Evolutionary conservation across 495 filamentous ascomycete species (phyloP).

Genomic region (Penicillium dipodomyicola): DNA sequence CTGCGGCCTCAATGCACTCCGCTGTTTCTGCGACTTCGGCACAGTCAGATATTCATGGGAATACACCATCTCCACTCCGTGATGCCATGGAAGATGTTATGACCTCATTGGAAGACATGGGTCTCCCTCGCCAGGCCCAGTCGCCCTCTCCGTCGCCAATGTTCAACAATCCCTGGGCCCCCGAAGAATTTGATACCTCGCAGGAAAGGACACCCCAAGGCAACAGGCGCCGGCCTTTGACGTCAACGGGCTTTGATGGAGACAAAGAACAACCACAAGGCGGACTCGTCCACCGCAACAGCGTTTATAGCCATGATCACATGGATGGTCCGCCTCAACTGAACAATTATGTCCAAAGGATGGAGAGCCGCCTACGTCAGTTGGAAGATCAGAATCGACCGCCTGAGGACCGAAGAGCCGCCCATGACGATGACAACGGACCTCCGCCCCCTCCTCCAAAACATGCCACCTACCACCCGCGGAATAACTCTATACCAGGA

Average conservation of each 20-base stretch:
- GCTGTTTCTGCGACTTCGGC: slow-evolving; percentile 44
- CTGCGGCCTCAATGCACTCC: slow-evolving; percentile 53
- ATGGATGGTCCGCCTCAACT: slow-evolving; percentile 65
- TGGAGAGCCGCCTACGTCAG: slow-evolving; percentile 75
- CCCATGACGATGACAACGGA: slow-evolving; percentile 48
- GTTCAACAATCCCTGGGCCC: slow-evolving; percentile 81
- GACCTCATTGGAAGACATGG: slow-evolving; percentile 90
- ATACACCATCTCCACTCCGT: slow-evolving; percentile 87
- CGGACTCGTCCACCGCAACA: slow-evolving; percentile 32
- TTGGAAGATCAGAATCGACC: slow-evolving; percentile 61
- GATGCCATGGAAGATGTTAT: slow-evolving; percentile 99
- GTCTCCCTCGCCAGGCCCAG: slow-evolving; percentile 52
- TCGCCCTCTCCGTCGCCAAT: slow-evolving; percentile 51
- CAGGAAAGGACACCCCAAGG: slow-evolving; percentile 34
- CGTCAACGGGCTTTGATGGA: slow-evolving; percentile 66
- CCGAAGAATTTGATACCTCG: slow-evolving; percentile 75
- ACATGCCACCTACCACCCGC: slow-evolving; percentile 47
- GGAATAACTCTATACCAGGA: slow-evolving; percentile 46
- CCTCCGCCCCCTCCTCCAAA: slow-evolving; percentile 62
- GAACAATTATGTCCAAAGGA: slow-evolving; percentile 81
- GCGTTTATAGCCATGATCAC: slow-evolving; percentile 43
- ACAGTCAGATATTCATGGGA: slow-evolving; percentile 59
- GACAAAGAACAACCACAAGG: slow-evolving; percentile 47
- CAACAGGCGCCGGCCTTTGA: slow-evolving; percentile 56
- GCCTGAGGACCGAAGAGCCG: slow-evolving; percentile 36